Evolutionary conservation across 106 monocot species (phyloP).

Genomic region (Allium fistulosum): DNA sequence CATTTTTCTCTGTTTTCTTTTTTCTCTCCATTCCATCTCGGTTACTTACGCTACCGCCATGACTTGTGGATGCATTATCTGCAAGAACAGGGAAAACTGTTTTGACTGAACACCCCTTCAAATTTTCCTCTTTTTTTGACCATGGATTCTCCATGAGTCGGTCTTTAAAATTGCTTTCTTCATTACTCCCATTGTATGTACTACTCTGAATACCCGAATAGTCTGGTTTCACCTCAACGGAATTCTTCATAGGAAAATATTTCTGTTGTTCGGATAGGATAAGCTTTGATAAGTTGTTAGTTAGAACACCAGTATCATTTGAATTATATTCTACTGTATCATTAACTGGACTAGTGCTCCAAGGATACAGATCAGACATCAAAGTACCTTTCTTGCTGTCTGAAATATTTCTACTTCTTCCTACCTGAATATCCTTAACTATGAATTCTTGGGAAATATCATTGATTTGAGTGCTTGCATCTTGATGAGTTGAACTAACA

Average conservation of each 20-base stretch:
- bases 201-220: constrained; percentile 14
- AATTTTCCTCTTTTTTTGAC: constrained; percentile 24
- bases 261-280: constrained; percentile 45
- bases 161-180: background rate
- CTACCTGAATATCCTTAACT: constrained; percentile 87
- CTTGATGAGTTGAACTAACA: constrained; percentile 17
- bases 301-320: constrained; percentile 6
- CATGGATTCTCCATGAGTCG: background rate
- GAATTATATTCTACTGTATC: background rate
- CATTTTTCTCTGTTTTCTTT: constrained; percentile 25
- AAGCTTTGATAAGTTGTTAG: constrained; percentile 47
- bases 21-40: constrained; percentile 35
- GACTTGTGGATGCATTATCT: constrained; percentile 50
- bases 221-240: constrained; percentile 17
- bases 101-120: constrained; percentile 60
- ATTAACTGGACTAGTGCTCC: constrained; percentile 26
- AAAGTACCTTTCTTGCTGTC: constrained; percentile 30
- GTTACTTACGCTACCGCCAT: constrained; percentile 9
- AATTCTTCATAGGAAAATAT: constrained; percentile 26
- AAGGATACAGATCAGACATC: constrained; percentile 76
- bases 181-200: constrained; percentile 13
- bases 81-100: constrained; percentile 57
- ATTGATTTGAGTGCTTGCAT: constrained; percentile 10
- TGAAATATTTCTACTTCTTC: constrained; percentile 38
- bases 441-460: constrained; percentile 72